A percentile compares a stretch with the other conserved stretches of the same genome.
Evolutionary conservation across 768 basidiomycete species (phyloP).

Genomic region (Boletus rubescentipes): DNA sequence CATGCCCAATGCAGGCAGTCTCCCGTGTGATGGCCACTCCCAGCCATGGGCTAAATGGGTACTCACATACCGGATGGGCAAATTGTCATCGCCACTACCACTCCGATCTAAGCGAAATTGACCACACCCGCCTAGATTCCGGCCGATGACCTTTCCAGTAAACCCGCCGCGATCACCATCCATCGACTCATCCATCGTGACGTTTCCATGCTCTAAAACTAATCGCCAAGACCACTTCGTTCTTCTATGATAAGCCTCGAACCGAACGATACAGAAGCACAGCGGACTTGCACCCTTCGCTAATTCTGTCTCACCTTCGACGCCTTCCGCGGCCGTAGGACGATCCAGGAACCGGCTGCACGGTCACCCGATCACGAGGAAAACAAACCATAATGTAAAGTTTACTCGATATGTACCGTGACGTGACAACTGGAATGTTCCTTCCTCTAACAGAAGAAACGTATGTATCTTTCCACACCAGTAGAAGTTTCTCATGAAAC

Average conservation of each 20-base stretch:
- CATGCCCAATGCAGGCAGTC: not conserved
- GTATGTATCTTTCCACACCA: constrained; percentile 6
- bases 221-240: not conserved
- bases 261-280: not conserved
- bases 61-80: constrained; percentile 14
- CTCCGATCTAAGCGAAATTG: constrained; percentile 34
- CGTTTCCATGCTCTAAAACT: not conserved
- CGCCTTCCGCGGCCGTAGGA: constrained; percentile 32
- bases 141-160: not conserved
- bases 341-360: constrained; percentile 30
- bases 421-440: constrained; percentile 17
- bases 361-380: constrained; percentile 19
- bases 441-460: constrained; percentile 3
- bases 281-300: constrained; percentile 1
- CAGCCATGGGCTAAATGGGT: not conserved
- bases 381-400: constrained; percentile 24
- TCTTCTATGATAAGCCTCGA: not conserved
- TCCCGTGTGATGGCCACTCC: not conserved
- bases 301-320: constrained; percentile 6
- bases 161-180: not conserved
- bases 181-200: not conserved
- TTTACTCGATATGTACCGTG: constrained; percentile 21
- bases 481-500: constrained; percentile 5
- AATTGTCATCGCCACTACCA: constrained; percentile 24
- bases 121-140: constrained; percentile 15